Evolutionary conservation across 345 rosid species (phyloP), one percentile per base, ranked within the genome.

Genomic region (Bruguiera parviflora): DNA sequence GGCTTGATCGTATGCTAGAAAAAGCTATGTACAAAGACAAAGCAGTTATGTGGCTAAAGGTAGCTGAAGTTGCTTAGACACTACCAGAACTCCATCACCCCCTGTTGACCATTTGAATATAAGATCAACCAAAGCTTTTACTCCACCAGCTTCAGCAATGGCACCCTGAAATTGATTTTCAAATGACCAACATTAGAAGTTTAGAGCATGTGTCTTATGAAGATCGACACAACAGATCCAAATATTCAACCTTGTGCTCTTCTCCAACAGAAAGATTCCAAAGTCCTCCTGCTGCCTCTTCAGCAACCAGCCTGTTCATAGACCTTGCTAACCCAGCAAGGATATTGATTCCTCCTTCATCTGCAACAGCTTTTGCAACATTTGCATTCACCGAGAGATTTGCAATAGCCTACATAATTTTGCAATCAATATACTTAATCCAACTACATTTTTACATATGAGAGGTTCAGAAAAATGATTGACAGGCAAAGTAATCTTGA

Each of bases 51-150:
- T 13, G 19, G 5, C 49, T 11, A 43, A 56, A 11, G 16, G 29
- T 22, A 24, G 15, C 9, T 2, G 15, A 56, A 27, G 18, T 56
- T 21, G 28, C 28, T 56, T 22, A 56, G 28, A 56, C 28, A 16
- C n/a, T 6, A 56, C 59, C 59, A 81, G 79, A 77, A 81, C 77
- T 18, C 75, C 79, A 28, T 81, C 77, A 65, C 59, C 64, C 52
- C 61, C 31, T 4, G 68, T 58, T 1, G 75, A 55, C 81, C 81
- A 77, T 75, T 71, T 77, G 64, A 71, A 74, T 46, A 77, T 77
- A 51, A 81, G 81, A 77, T 86, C 93, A 61, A 88, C 88, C 58
- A 85, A 74, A 75, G 96, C 95, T 78, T 84, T 84, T 29, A 87
- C 56, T 1, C 81, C 77, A 65, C 84, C 81, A 57, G 81, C 77